Evolutionary conservation across 176 grass and related monocot species (phyloP), one percentile per base, ranked within the genome.

Genomic region (Zea mays): DNA sequence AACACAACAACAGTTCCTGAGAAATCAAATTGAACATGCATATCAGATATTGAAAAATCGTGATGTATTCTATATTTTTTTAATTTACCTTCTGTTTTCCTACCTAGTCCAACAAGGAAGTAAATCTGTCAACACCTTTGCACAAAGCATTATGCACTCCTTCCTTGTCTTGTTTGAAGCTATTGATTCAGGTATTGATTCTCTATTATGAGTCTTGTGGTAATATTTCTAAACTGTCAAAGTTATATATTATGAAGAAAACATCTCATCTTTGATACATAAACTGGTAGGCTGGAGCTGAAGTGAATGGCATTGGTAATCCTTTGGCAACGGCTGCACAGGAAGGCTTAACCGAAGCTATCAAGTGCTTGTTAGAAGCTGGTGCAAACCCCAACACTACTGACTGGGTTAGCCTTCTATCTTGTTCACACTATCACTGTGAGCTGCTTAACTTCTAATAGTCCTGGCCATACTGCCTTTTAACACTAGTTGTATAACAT

Each of bases 211-310:
- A 76, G 1, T 76, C 6, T 35, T 75, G 57, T 17, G 8, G 62
- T 61, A 27, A 27, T 43, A 35, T 45, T 59, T 33, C 47, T 35
- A 68, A 50, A 40, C n/a, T 62, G 47, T 51, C 46, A 40, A 52
- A 27, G 33, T 46, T 69, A 46, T 36, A 36, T 36, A 69, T 59
- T 27, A 27, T 27, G 52, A 57, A 69, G 0, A 44, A 45, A 58
- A 8, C 8, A 5, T 59, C 43, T 58, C 8, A 12, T 69, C 13
- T 69, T 69, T 3, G 58, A 46, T 59, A 3, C 40, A 80, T 35
- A 76, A 62, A 76, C 56, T 80, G 52, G 33, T 37, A 80, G 78
- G 78, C 65, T 60, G 78, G 78, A 80, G 78, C 78, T 70, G 52
- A 80, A 60, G 51, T 80, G 40, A 80, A 80, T 70, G 51, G 12